Percentiles rank a stretch among this genome's conserved stretches.
These are phyloP conservation scores for Tricholoma sp. DNA, from an alignment of 768 basidiomycete species.

Conservation along the genomic window DNA sequence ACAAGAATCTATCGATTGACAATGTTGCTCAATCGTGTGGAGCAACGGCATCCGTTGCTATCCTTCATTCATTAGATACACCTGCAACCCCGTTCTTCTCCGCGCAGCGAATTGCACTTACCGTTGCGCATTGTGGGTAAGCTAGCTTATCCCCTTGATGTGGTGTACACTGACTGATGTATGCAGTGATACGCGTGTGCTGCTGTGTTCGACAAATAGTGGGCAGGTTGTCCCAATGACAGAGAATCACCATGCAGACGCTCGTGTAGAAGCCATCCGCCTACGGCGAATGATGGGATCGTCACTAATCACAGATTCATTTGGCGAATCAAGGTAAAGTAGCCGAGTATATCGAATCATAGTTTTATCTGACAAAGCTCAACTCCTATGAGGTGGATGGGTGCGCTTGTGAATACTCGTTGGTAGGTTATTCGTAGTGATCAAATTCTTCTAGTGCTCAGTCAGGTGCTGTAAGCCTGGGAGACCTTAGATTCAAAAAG, in stretches of 20 bases:
- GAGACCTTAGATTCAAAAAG: slow-evolving; percentile 83
- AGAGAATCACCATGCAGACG: slow-evolving; percentile 93
- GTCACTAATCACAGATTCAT: slow-evolving; percentile 87
- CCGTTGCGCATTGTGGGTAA: slow-evolving; percentile 91
- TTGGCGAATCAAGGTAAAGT: slow-evolving; percentile 80
- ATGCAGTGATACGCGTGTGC: slow-evolving; percentile 79
- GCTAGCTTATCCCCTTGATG: slow-evolving; percentile 12
- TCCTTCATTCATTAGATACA: slow-evolving; percentile 85
- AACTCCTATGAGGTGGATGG: slow-evolving; percentile 75
- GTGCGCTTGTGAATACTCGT: slow-evolving; percentile 86
- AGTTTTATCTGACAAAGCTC: neutral
- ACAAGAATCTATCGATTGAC: slow-evolving; percentile 66
- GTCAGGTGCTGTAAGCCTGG: slow-evolving; percentile 48
- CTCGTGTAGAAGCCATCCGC: slow-evolving; percentile 77
- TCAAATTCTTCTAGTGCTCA: neutral
- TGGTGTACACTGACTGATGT: slow-evolving; percentile 3
- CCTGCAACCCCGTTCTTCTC: slow-evolving; percentile 82
- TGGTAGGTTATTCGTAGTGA: slow-evolving; percentile 42
- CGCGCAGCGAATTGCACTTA: slow-evolving; percentile 68
- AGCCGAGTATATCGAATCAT: neutral
- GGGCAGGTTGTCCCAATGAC: slow-evolving; percentile 84
- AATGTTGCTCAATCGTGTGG: slow-evolving; percentile 72
- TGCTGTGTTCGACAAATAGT: slow-evolving; percentile 69
- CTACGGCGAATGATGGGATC: slow-evolving; percentile 88
- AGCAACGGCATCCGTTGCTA: slow-evolving; percentile 84